Percentiles rank a stretch among this genome's conserved stretches.
Conservation (phyloP, 108 stramenopile genomes). For the Skeletonema grethae region DNA sequence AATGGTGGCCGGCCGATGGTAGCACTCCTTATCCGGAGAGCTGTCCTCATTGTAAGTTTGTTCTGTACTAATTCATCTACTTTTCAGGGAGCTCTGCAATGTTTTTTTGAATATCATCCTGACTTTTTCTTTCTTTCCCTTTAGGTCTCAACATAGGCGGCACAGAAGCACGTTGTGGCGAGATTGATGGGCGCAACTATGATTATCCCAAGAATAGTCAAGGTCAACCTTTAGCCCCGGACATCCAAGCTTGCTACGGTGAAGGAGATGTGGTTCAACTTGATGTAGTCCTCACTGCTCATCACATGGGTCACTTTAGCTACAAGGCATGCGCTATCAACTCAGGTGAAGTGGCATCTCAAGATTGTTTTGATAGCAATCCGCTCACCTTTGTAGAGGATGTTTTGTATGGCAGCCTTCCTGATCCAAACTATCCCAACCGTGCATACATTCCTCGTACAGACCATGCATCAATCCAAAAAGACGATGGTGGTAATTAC, state of each 20-base stretch:
- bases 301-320: slow-evolving; percentile 52
- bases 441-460: slow-evolving; percentile 39
- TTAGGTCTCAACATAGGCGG: slow-evolving; percentile 9
- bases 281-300: slow-evolving; percentile 36
- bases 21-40: neutral
- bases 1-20: neutral
- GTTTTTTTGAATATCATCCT: too few relatives aligned
- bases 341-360: slow-evolving; percentile 35
- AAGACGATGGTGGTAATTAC: neutral
- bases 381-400: slow-evolving; percentile 51
- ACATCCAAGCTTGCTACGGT: slow-evolving; percentile 24
- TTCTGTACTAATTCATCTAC: slow-evolving; percentile 23
- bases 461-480: slow-evolving; percentile 1
- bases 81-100: too few relatives aligned
- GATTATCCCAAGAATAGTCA: slow-evolving; percentile 4
- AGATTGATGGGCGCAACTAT: neutral
- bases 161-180: slow-evolving; percentile 1
- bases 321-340: slow-evolving; percentile 42
- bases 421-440: slow-evolving; percentile 33
- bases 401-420: slow-evolving; percentile 27
- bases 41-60: slow-evolving; percentile 6
- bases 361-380: slow-evolving; percentile 49
- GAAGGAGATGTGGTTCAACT: slow-evolving; percentile 36
- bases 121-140: neutral
- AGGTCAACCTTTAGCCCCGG: slow-evolving; percentile 31